These are phyloP conservation scores for Trichophyton verrucosum DNA, from an alignment of 2,329 filamentous ascomycete species.

Conservation along the genomic window DNA sequence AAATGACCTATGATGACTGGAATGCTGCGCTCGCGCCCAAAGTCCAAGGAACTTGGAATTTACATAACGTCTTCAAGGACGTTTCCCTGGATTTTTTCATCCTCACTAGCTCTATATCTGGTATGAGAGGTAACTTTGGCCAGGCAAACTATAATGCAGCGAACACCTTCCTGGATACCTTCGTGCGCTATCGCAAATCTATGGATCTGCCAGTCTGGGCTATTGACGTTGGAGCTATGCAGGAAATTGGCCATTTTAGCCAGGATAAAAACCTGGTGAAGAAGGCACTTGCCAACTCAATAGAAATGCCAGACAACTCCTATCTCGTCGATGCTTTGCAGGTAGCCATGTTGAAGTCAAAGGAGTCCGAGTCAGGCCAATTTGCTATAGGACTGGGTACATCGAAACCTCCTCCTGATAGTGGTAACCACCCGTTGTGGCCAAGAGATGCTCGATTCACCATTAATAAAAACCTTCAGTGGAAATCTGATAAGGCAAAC, in stretches of 20 bases:
- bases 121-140: background rate
- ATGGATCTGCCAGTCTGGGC: background rate
- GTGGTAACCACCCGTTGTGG: background rate
- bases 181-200: conserved; percentile 12
- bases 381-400: background rate
- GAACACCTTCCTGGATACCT: conserved; percentile 11
- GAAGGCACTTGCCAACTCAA: conserved; percentile 10
- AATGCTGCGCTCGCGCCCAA: conserved; percentile 20
- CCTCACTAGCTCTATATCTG: conserved; percentile 6
- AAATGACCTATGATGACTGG: conserved; percentile 6
- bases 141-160: conserved; percentile 11
- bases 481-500: background rate
- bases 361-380: background rate
- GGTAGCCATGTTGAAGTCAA: background rate
- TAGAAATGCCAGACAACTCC: background rate
- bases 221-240: conserved; percentile 2
- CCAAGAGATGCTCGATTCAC: background rate
- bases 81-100: conserved; percentile 17
- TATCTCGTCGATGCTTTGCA: conserved; percentile 2
- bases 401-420: background rate
- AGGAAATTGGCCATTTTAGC: background rate
- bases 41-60: conserved; percentile 15
- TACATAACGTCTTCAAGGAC: conserved; percentile 10
- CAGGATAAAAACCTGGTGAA: background rate
- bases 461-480: background rate